Evolutionary conservation across 177 flowering plant species (phyloP).

Genomic region (Vitis hybrid): DNA sequence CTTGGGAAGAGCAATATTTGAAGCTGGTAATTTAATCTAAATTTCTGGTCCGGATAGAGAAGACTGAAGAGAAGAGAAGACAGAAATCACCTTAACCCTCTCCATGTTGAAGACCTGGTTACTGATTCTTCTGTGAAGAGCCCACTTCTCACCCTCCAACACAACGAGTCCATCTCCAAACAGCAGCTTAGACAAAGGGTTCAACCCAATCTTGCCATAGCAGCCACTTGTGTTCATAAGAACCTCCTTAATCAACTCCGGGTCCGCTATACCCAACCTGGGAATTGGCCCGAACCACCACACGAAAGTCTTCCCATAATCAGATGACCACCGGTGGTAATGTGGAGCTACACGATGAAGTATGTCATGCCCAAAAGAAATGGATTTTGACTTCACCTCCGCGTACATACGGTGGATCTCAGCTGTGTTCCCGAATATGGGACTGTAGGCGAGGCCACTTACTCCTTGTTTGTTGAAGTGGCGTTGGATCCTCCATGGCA

Average conservation of each 20-base stretch:
- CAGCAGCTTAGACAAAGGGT: conserved; percentile 49
- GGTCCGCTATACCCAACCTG: conserved; percentile 57
- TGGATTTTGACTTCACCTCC: too few species aligned
- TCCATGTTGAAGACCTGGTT: conserved; percentile 66
- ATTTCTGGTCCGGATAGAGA: too few species aligned
- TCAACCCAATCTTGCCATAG: conserved; percentile 32
- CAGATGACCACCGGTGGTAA: conserved; percentile 4
- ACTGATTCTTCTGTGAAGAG: conserved; percentile 58
- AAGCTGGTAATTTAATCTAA: too few species aligned
- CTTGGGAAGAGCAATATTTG: too few species aligned
- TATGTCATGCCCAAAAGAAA: conserved; percentile 1
- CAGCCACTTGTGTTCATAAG: conserved; percentile 35
- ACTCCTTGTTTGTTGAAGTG: too few species aligned
- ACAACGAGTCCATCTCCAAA: conserved; percentile 65
- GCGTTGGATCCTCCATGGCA: too few species aligned
- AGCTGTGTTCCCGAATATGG: too few species aligned
- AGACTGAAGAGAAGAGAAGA: background rate
- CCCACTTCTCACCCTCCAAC: conserved; percentile 68
- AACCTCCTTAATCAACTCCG: conserved; percentile 58
- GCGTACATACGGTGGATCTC: too few species aligned
- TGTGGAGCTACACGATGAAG: background rate
- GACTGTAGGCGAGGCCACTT: too few species aligned
- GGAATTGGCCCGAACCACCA: too few species aligned
- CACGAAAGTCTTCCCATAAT: conserved; percentile 58
- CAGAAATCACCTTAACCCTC: conserved; percentile 55